Conservation (phyloP, 345 rosid genomes). For the Eucalyptus cloeziana region DNA sequence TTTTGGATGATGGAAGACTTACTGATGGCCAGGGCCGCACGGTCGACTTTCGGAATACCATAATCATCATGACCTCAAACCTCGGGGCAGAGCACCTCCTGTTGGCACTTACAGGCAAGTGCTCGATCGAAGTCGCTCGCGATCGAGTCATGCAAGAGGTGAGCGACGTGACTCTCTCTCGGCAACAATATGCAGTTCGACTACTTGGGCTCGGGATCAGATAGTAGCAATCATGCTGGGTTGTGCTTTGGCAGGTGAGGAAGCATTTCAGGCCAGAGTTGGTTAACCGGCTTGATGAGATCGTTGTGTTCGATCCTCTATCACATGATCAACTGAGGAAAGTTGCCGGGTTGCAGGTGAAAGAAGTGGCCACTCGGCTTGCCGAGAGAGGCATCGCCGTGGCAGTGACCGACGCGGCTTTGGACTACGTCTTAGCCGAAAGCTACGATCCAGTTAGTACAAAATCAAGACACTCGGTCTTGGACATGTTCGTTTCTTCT, state of each 20-base stretch:
- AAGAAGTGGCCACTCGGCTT: slow-evolving; percentile 64
- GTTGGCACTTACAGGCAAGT: slow-evolving; percentile 56
- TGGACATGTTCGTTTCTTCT: not conserved
- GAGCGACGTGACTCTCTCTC: not conserved
- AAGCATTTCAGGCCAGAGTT: slow-evolving; percentile 81
- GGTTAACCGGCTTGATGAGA: slow-evolving; percentile 75
- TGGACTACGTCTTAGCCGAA: slow-evolving; percentile 52
- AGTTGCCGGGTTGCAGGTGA: slow-evolving; percentile 77
- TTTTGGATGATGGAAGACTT: slow-evolving; percentile 76
- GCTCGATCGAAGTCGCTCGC: slow-evolving; percentile 64
- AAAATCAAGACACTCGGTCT: not conserved
- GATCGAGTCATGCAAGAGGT: slow-evolving; percentile 76
- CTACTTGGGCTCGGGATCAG: not conserved
- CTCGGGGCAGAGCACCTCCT: slow-evolving; percentile 89
- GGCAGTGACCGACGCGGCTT: slow-evolving; percentile 62
- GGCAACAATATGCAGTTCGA: not conserved
- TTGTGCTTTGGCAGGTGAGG: slow-evolving; percentile 30
- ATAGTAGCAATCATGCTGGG: not conserved
- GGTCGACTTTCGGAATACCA: slow-evolving; percentile 59
- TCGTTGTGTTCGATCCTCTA: slow-evolving; percentile 80
- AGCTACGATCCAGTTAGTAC: slow-evolving; percentile 80
- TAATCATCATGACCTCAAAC: slow-evolving; percentile 92
- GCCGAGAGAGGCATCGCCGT: slow-evolving; percentile 78
- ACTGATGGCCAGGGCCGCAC: slow-evolving; percentile 93
- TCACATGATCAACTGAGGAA: slow-evolving; percentile 78